These are phyloP conservation scores for Andrographis paniculata DNA, from an alignment of 305 asterid genomes.

Conservation along the genomic window DNA sequence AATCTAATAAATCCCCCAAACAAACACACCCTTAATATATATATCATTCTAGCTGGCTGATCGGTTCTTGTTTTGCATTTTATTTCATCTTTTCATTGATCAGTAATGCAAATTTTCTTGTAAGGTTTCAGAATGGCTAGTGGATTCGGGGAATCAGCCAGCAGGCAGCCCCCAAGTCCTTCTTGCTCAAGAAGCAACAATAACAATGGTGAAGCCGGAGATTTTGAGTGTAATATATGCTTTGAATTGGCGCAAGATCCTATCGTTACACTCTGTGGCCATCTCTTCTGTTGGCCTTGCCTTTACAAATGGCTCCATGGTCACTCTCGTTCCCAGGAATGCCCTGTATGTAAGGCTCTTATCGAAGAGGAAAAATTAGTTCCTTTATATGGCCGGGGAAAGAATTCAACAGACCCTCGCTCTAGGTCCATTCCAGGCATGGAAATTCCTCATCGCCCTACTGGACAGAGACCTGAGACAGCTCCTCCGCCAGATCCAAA, in stretches of 20 bases:
- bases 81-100: neutral
- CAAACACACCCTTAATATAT: too few species aligned
- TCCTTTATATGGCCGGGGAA: neutral
- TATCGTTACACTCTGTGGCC: neutral
- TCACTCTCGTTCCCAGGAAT: neutral
- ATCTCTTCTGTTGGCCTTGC: neutral
- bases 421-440: neutral
- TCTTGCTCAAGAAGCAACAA: neutral
- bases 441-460: conserved; percentile 1
- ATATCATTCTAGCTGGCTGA: too few species aligned
- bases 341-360: neutral
- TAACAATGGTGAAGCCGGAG: neutral
- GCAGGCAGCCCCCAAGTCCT: conserved; percentile 1
- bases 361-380: neutral
- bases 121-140: conserved; percentile 21
- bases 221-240: conserved; percentile 1
- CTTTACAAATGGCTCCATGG: conserved; percentile 1
- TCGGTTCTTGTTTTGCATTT: neutral
- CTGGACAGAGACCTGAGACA: neutral
- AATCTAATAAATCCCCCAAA: too few species aligned
- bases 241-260: conserved; percentile 1
- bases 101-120: neutral
- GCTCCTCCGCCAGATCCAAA: neutral
- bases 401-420: conserved; percentile 1
- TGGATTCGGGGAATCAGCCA: conserved; percentile 29